phyloP scores from a whole-genome alignment of 1,284 basidiomycete species.

The Veloporphyrellus conicus region DNA sequence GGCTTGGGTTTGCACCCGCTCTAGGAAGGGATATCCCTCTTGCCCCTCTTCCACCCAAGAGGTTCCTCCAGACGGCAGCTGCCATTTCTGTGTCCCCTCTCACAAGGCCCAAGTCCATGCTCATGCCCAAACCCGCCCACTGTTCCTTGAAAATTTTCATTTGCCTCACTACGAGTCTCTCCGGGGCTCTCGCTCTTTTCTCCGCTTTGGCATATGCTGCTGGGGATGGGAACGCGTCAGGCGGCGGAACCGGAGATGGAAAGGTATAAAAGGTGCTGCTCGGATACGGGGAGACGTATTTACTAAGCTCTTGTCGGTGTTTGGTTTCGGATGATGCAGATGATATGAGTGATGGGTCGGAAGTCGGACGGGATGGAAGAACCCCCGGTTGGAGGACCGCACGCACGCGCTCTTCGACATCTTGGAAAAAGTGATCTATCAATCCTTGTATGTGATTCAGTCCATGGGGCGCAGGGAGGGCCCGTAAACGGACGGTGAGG shows the following conservation, averaged over 20 bases:
- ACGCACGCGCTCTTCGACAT: conserved; percentile 89
- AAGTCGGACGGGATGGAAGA: conserved; percentile 24
- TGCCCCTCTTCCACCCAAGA: conserved; percentile 77
- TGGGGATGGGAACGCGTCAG: conserved; percentile 21
- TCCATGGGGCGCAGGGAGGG: conserved; percentile 69
- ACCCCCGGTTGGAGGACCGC: conserved; percentile 64
- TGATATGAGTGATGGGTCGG: conserved; percentile 30
- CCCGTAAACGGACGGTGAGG: conserved; percentile 82
- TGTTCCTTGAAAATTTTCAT: conserved; percentile 93
- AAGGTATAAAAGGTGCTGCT: conserved; percentile 48
- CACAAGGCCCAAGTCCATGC: conserved; percentile 78
- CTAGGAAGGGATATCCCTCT: conserved; percentile 50
- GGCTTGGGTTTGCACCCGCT: conserved; percentile 3
- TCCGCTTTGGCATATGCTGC: conserved; percentile 26
- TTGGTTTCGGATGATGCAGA: conserved; percentile 34
- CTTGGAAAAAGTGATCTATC: conserved; percentile 94
- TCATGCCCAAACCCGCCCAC: conserved; percentile 80
- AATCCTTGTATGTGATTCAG: conserved; percentile 72
- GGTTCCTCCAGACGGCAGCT: conserved; percentile 86
- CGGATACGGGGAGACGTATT: conserved; percentile 25
- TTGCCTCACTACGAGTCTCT: conserved; percentile 80
- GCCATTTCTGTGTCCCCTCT: conserved; percentile 78
- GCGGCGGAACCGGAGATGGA: conserved; percentile 35
- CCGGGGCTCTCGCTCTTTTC: conserved; percentile 57
- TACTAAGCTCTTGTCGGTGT: conserved; percentile 10